These are phyloP conservation scores for Lipomyces starkeyi DNA, from an alignment of 805 yeast genomes.

Conservation along the genomic window DNA sequence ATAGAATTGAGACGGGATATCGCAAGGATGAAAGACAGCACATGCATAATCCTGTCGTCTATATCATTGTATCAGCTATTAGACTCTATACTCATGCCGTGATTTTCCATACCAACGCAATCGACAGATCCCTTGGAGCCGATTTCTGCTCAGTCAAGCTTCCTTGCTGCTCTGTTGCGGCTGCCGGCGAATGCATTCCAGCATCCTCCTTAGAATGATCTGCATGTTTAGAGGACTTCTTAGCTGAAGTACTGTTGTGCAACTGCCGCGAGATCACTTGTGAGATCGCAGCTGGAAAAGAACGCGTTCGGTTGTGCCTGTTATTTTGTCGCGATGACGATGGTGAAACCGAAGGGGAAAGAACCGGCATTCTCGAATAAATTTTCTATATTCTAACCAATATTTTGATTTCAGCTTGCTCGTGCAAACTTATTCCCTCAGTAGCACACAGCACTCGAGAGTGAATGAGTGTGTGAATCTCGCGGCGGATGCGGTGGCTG, in stretches of 20 bases:
- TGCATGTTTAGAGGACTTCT: neutral
- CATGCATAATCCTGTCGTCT: constrained; percentile 40
- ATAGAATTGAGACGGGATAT: constrained; percentile 38
- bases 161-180: neutral
- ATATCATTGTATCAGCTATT: neutral
- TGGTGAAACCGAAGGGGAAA: constrained; percentile 3
- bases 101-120: neutral
- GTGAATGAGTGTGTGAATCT: no score
- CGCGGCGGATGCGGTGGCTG: no score
- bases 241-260: neutral
- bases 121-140: neutral
- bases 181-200: neutral
- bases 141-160: neutral
- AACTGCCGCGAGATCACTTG: constrained; percentile 27
- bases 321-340: neutral
- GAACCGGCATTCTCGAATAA: neutral
- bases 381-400: neutral
- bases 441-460: neutral
- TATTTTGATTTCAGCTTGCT: neutral
- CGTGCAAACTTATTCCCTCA: neutral
- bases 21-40: constrained; percentile 44
- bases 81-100: neutral
- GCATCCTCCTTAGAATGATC: neutral
- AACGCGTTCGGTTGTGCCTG: neutral
- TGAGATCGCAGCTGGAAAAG: constrained; percentile 19